phyloP scores from a whole-genome alignment of 306 rosid genomes.

The Canavalia ensiformis region DNA sequence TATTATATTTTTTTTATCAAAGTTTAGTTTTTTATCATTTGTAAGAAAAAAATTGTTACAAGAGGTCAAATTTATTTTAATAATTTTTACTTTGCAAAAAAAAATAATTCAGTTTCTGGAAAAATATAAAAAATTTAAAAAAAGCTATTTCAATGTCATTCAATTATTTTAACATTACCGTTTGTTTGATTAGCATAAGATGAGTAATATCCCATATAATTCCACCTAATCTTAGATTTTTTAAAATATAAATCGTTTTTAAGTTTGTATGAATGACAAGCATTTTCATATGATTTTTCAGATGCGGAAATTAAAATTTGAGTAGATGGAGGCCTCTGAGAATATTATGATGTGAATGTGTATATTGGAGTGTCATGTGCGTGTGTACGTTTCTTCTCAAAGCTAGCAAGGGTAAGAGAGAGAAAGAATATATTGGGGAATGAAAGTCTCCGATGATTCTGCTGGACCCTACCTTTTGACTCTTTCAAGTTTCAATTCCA shows the following conservation, averaged over 20 bases:
- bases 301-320: background rate
- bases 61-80: no score
- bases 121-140: no score
- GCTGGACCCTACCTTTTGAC: conserved; percentile 65
- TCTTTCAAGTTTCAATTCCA: conserved; percentile 44
- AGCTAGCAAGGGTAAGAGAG: background rate
- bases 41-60: no score
- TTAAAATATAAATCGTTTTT: background rate
- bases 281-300: background rate
- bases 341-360: background rate
- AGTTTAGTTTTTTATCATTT: no score
- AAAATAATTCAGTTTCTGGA: no score
- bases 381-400: conserved; percentile 41
- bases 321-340: background rate
- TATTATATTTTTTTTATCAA: no score
- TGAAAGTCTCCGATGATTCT: conserved; percentile 74
- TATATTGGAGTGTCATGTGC: background rate
- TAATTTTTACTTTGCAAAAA: no score
- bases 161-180: background rate
- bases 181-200: background rate
- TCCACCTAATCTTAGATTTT: background rate
- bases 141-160: background rate
- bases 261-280: background rate
- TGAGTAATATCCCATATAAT: background rate
- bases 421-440: conserved; percentile 67